Base-by-base conservation (phyloP, 345 rosid species). In the Acer saccharum region DNA sequence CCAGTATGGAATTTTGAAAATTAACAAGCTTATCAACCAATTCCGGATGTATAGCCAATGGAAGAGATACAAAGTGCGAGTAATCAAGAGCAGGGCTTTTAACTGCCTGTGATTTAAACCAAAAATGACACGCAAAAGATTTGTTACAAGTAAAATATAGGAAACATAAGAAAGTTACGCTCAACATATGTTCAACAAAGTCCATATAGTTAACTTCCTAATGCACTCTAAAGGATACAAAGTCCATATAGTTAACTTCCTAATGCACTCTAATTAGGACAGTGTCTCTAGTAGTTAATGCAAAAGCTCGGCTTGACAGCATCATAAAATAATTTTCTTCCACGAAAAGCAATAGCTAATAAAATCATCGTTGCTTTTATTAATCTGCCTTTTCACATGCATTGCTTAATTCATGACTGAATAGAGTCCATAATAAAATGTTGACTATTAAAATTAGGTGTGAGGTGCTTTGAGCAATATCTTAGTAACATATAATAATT, bases 31-130 rank as follows among this genome's bases (percentile, higher is more conserved):
- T 96, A 46, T 81, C 91, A 71, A 92, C 93, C 87, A 96, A 81
- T 82, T 79, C 91, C 10, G 92, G 90, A 78, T 96, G 86, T 88
- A 90, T 80, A 41, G 95, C 99, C 86, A 94, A 72, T 68, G 98
- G 99, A 81, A 96, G 97, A 54, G 98, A 92, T 76, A 94, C 81
- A 61, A 96, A 94, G 85, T 94, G 98, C 14, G 99, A 94, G 81
- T 92, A 96, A 17, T 91, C 88, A 2, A 96, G 89, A 77, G 67
- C 84, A 41, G 84, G 92, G 81, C 94, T 87, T 68, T 76, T 80
- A 74, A 87, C 93, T 48, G 86, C 97, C 99, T 94, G 90, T 57
- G 41, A 75, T 73, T 65, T 68, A 23, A 44, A 16, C 74, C 18
- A 77, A 63, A 66, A 35, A 69, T 7, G 35, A 43, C 27, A 3